Conservation (phyloP, 2,329 filamentous ascomycete genomes). For the Botryotinia calthae region DNA sequence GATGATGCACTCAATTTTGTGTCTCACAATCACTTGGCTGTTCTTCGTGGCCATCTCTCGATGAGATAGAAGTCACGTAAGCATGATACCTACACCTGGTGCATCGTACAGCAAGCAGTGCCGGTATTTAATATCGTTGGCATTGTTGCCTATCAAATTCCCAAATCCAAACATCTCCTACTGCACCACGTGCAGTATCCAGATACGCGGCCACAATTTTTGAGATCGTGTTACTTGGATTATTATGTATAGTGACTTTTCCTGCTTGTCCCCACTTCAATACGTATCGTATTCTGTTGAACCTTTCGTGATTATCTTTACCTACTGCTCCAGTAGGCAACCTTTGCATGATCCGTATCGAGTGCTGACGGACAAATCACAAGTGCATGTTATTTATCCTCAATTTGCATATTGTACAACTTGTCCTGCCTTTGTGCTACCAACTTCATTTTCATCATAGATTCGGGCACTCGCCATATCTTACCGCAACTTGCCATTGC, state of each 20-base stretch:
- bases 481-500: slow-evolving; percentile 12
- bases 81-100: slow-evolving; percentile 10
- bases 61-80: slow-evolving; percentile 16
- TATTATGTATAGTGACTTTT: not conserved
- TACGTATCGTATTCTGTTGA: slow-evolving; percentile 1
- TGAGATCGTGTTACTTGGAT: slow-evolving; percentile 16
- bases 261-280: slow-evolving; percentile 10
- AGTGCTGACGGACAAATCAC: slow-evolving; percentile 10
- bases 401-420: slow-evolving; percentile 10
- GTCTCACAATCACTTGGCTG: slow-evolving; percentile 16
- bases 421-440: slow-evolving; percentile 12
- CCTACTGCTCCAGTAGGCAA: not conserved
- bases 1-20: slow-evolving; percentile 1
- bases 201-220: slow-evolving; percentile 19
- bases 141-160: slow-evolving; percentile 8
- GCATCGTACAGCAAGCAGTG: slow-evolving; percentile 16
- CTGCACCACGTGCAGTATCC: slow-evolving; percentile 21
- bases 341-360: not conserved
- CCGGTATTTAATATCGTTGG: not conserved
- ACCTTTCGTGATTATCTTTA: not conserved
- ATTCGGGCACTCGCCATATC: slow-evolving; percentile 17
- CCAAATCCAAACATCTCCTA: not conserved
- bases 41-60: slow-evolving; percentile 17
- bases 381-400: slow-evolving; percentile 1
- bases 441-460: slow-evolving; percentile 1